These are phyloP conservation scores for Kodamaea leandrae DNA, from an alignment of 805 yeast species.

Conservation along the genomic window DNA sequence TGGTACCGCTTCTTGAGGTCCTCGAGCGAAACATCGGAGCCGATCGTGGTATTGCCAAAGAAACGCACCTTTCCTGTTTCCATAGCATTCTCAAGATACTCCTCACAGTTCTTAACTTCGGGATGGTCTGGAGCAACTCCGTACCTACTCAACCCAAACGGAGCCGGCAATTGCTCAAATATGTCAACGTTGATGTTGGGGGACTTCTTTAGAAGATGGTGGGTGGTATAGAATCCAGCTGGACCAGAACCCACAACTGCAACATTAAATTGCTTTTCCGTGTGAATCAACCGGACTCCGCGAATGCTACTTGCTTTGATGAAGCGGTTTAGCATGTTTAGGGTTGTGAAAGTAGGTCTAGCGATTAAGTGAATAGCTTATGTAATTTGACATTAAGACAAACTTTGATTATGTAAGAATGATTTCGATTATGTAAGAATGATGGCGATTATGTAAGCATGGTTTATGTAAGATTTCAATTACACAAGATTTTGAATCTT, in stretches of 20 bases:
- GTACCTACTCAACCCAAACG: constrained; percentile 85
- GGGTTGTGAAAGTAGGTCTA: too few relatives aligned
- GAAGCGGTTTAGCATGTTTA: too few relatives aligned
- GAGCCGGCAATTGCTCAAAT: constrained; percentile 83
- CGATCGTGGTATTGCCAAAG: constrained; percentile 71
- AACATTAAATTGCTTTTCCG: constrained; percentile 30
- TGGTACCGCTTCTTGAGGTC: constrained; percentile 59
- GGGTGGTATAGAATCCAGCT: constrained; percentile 89
- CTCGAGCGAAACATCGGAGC: constrained; percentile 54
- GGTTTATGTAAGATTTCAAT: too few relatives aligned
- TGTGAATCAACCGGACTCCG: constrained; percentile 1
- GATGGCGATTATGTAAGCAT: too few relatives aligned
- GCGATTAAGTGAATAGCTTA: too few relatives aligned
- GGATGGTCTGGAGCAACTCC: constrained; percentile 99
- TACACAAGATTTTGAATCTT: too few relatives aligned
- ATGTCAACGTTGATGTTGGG: constrained; percentile 54
- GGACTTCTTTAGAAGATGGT: constrained; percentile 57
- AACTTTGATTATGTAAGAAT: too few relatives aligned
- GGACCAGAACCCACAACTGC: constrained; percentile 96
- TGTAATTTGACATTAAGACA: too few relatives aligned
- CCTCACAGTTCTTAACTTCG: constrained; percentile 83
- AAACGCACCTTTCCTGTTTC: constrained; percentile 38
- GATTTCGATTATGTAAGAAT: too few relatives aligned
- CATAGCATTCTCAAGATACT: constrained; percentile 60
- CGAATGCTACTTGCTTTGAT: too few relatives aligned